Evolutionary conservation across 345 rosid genomes (phyloP).

Genomic region (Cardamine chenopodiifolia): DNA sequence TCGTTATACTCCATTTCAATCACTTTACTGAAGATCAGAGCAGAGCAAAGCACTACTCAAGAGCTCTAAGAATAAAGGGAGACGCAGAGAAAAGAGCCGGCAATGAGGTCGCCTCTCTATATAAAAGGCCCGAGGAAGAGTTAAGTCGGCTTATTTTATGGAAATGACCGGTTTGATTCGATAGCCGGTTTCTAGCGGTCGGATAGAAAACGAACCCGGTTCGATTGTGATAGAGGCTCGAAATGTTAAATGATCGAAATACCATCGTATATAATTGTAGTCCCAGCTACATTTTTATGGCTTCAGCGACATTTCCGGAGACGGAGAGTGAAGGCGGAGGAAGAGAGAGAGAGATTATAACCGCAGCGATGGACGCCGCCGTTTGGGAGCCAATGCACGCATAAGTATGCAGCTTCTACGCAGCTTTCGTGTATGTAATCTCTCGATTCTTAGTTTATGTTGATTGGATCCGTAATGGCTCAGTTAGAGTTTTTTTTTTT

Average conservation of each 20-base stretch:
- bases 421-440: slow-evolving; percentile 75
- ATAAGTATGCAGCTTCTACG: slow-evolving; percentile 71
- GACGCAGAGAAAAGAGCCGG: slow-evolving; percentile 12
- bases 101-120: neutral
- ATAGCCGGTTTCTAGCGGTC: neutral
- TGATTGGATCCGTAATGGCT: slow-evolving; percentile 18
- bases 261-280: slow-evolving; percentile 19
- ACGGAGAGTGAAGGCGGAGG: slow-evolving; percentile 29
- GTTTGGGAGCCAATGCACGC: slow-evolving; percentile 81
- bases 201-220: neutral
- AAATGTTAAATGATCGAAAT: neutral
- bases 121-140: neutral
- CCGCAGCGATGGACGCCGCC: slow-evolving; percentile 88
- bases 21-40: neutral
- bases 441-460: neutral
- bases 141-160: slow-evolving; percentile 9
- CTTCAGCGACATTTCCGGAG: slow-evolving; percentile 31
- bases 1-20: slow-evolving; percentile 64
- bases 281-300: neutral
- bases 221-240: neutral
- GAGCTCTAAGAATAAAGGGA: neutral
- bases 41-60: neutral
- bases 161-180: neutral
- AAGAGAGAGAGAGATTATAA: slow-evolving; percentile 48
- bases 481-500: neutral